Percentiles rank a stretch among this genome's conserved stretches.
Evolutionary conservation across 2,329 filamentous ascomycete genomes (phyloP).

Genomic region (Beauveria australis): DNA sequence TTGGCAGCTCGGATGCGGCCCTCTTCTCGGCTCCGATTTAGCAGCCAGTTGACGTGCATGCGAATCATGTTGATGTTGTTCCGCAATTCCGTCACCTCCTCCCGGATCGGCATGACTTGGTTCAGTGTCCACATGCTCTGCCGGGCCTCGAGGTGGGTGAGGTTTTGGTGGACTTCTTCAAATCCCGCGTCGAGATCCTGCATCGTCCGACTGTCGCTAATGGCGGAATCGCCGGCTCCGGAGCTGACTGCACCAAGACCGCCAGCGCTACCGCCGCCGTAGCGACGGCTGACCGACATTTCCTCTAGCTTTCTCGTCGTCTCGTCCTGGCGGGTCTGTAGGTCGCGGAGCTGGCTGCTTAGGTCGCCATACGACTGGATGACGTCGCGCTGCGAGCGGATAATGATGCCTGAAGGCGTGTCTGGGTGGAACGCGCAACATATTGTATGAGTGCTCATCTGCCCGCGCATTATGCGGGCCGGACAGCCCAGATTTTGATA

Average conservation of each 20-base stretch:
- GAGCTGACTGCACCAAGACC: background rate
- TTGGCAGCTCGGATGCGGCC: conserved; percentile 31
- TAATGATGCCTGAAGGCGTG: conserved; percentile 43
- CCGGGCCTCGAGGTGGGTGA: conserved; percentile 51
- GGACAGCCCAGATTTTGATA: conserved; percentile 31
- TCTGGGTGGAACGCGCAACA: conserved; percentile 43
- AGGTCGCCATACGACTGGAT: conserved; percentile 34
- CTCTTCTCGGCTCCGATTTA: conserved; percentile 44
- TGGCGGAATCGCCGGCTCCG: conserved; percentile 29
- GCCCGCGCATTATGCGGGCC: conserved; percentile 24
- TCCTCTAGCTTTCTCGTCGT: conserved; percentile 24
- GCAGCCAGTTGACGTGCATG: conserved; percentile 52
- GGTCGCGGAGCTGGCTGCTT: conserved; percentile 26
- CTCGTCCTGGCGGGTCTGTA: conserved; percentile 27
- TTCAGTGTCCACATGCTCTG: conserved; percentile 55
- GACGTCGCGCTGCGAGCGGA: conserved; percentile 38
- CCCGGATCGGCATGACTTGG: conserved; percentile 52
- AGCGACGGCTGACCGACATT: conserved; percentile 30
- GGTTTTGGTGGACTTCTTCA: conserved; percentile 46
- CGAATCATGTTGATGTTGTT: conserved; percentile 49
- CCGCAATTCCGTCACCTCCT: conserved; percentile 52
- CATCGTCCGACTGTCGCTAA: conserved; percentile 39
- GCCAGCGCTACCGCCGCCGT: background rate
- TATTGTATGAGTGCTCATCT: conserved; percentile 36
- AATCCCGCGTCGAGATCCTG: conserved; percentile 38